Conservation (phyloP, 2,329 filamentous ascomycete genomes). For the Didymella lethalis region DNA sequence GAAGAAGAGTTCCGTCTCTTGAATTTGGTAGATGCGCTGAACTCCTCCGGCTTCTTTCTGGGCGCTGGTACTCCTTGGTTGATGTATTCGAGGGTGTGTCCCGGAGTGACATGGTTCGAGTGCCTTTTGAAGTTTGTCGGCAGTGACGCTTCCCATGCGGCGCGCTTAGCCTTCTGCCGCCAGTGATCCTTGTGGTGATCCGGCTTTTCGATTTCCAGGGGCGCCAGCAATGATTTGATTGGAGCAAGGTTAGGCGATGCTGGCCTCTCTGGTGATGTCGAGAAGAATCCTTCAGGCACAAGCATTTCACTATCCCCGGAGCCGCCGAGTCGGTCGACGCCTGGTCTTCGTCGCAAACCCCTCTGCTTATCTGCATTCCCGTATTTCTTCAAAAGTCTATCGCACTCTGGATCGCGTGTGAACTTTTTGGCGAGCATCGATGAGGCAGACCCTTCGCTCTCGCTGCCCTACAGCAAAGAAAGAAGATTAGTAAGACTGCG, state of each 20-base stretch:
- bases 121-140: conserved; percentile 10
- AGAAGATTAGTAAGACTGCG: conserved; percentile 58
- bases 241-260: conserved; percentile 3
- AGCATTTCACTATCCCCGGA: background rate
- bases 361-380: conserved; percentile 16
- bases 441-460: conserved; percentile 25
- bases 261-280: background rate
- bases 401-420: conserved; percentile 1
- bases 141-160: conserved; percentile 15
- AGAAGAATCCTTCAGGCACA: background rate
- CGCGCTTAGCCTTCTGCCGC: conserved; percentile 7
- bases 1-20: conserved; percentile 11
- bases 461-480: conserved; percentile 32
- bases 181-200: background rate
- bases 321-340: conserved; percentile 7
- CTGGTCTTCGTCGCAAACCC: conserved; percentile 12
- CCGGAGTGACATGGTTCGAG: conserved; percentile 17
- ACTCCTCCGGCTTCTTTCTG: conserved; percentile 14
- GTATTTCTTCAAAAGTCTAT: conserved; percentile 13
- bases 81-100: conserved; percentile 20
- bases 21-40: conserved; percentile 14
- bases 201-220: conserved; percentile 5
- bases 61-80: conserved; percentile 15
- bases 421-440: conserved; percentile 23
- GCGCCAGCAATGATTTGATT: conserved; percentile 11